These are phyloP conservation scores for Leccinum uliginosum DNA, from an alignment of 768 basidiomycete genomes.

Conservation along the genomic window DNA sequence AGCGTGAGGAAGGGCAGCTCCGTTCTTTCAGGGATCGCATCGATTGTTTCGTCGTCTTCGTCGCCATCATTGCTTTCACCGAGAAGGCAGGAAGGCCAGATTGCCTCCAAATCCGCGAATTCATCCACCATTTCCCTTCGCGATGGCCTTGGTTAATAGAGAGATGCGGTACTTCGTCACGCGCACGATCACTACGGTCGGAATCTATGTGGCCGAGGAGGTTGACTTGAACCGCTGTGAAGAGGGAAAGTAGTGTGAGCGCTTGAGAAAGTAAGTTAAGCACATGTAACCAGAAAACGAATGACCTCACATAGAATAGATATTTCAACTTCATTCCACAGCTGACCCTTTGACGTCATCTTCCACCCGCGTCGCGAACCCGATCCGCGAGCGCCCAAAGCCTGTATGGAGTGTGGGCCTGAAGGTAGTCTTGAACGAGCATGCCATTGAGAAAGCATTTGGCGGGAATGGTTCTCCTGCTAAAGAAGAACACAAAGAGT, in stretches of 20 bases:
- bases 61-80: conserved; percentile 22
- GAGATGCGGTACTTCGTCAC: conserved; percentile 34
- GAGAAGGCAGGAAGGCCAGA: conserved; percentile 21
- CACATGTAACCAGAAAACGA: background rate
- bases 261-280: conserved; percentile 41
- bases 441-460: too few relatives aligned
- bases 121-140: conserved; percentile 22
- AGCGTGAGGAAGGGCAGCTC: conserved; percentile 81
- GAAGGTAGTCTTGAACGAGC: too few relatives aligned
- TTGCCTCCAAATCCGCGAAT: conserved; percentile 22
- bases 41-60: conserved; percentile 24
- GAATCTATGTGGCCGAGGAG: conserved; percentile 74
- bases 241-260: conserved; percentile 79
- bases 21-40: conserved; percentile 55
- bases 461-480: too few relatives aligned
- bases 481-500: too few relatives aligned
- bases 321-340: conserved; percentile 93
- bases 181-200: conserved; percentile 55
- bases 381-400: too few relatives aligned
- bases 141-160: conserved; percentile 23
- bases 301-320: conserved; percentile 60
- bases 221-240: conserved; percentile 82
- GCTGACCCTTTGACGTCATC: conserved; percentile 75
- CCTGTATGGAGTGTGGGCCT: too few relatives aligned
- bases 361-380: too few relatives aligned